These are phyloP conservation scores for Phytophthora pistaciae DNA, from an alignment of 352 stramenopile species.

Conservation along the genomic window DNA sequence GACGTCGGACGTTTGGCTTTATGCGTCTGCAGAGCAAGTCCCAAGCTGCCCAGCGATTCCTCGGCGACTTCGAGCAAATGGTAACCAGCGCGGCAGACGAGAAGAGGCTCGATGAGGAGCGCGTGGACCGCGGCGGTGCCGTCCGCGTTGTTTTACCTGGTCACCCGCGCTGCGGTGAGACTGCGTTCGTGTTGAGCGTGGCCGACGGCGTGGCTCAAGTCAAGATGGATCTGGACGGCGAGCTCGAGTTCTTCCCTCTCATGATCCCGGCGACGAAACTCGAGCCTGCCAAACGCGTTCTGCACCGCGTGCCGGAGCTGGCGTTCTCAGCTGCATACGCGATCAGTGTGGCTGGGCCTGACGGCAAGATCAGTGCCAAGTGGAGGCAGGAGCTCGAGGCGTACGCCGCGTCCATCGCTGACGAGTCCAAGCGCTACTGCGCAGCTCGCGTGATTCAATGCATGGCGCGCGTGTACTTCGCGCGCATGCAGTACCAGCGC, in stretches of 20 bases:
- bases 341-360: slow-evolving; percentile 33
- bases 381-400: slow-evolving; percentile 69
- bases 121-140: slow-evolving; percentile 57
- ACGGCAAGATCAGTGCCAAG: slow-evolving; percentile 46
- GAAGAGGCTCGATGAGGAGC: slow-evolving; percentile 45
- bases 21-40: slow-evolving; percentile 49
- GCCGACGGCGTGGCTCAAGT: slow-evolving; percentile 74
- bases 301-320: slow-evolving; percentile 70
- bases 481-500: slow-evolving; percentile 62
- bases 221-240: slow-evolving; percentile 84
- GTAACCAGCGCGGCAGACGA: slow-evolving; percentile 48
- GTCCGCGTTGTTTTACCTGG: slow-evolving; percentile 81
- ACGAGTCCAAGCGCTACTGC: slow-evolving; percentile 75
- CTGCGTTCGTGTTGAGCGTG: slow-evolving; percentile 72
- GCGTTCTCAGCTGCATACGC: slow-evolving; percentile 65
- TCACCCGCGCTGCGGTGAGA: slow-evolving; percentile 81
- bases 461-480: slow-evolving; percentile 72
- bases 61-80: slow-evolving; percentile 70
- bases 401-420: slow-evolving; percentile 68
- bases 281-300: slow-evolving; percentile 60
- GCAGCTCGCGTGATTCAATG: slow-evolving; percentile 82
- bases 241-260: slow-evolving; percentile 85
- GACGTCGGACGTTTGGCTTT: slow-evolving; percentile 22
- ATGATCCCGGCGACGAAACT: slow-evolving; percentile 63
- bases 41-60: slow-evolving; percentile 62